A percentile compares a stretch with the other conserved stretches of the same genome.
Conservation (phyloP, 441 rosid genomes). For the Gossypium davidsonii region DNA sequence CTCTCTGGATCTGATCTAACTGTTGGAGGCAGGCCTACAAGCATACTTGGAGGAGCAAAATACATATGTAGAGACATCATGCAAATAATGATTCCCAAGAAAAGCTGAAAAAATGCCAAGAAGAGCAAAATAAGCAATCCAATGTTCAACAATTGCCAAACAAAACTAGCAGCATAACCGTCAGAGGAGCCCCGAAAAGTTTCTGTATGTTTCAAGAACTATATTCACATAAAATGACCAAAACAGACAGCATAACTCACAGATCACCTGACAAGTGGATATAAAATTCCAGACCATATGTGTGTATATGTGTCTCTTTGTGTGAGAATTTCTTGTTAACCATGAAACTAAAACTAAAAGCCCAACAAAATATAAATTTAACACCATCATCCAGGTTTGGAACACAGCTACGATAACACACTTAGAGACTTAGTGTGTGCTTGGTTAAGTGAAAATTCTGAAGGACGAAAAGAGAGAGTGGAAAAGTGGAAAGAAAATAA, state of each 20-base stretch:
- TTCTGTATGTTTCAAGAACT: not conserved
- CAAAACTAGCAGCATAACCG: not conserved
- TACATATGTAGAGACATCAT: slow-evolving; percentile 20
- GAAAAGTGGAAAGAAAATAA: not conserved
- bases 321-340: slow-evolving; percentile 9
- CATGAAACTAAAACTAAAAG: slow-evolving; percentile 4
- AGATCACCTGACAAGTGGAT: not conserved
- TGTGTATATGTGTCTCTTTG: not conserved
- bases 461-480: not conserved
- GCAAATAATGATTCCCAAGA: slow-evolving; percentile 20
- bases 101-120: slow-evolving; percentile 12
- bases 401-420: slow-evolving; percentile 22
- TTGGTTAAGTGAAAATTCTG: not conserved
- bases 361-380: slow-evolving; percentile 36
- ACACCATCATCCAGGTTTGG: slow-evolving; percentile 52
- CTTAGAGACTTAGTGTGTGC: not conserved
- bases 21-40: slow-evolving; percentile 13
- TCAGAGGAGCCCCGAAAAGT: not conserved
- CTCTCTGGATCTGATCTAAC: slow-evolving; percentile 20
- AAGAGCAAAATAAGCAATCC: not conserved
- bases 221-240: not conserved
- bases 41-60: slow-evolving; percentile 16
- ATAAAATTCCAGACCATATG: not conserved
- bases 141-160: not conserved
- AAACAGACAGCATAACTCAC: not conserved